Conservation (phyloP, 495 filamentous ascomycete species). For the Amphirosellinia nigrospora region DNA sequence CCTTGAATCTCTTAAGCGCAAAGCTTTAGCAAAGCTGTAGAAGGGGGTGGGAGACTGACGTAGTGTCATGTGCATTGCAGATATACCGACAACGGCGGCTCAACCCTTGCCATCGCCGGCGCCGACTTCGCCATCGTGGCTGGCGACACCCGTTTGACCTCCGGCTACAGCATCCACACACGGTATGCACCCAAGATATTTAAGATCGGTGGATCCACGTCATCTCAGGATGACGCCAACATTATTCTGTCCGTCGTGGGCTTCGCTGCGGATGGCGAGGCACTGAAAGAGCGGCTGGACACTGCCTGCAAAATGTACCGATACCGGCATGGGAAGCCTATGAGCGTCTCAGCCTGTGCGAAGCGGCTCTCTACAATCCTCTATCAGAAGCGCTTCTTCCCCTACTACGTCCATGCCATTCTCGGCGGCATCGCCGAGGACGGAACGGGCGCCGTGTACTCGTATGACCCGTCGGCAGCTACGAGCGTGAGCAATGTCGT, state of each 20-base stretch:
- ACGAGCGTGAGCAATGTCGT: constrained; percentile 94
- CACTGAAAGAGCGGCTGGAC: constrained; percentile 87
- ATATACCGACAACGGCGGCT: constrained; percentile 97
- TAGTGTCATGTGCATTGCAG: constrained; percentile 51
- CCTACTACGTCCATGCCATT: constrained; percentile 94
- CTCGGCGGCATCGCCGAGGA: constrained; percentile 93
- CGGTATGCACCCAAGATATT: constrained; percentile 93
- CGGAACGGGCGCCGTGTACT: constrained; percentile 92
- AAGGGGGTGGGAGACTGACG: constrained; percentile 24
- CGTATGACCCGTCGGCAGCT: constrained; percentile 98
- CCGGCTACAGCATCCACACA: constrained; percentile 98
- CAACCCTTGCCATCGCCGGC: constrained; percentile 92
- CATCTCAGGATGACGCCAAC: constrained; percentile 79
- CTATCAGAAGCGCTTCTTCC: constrained; percentile 97
- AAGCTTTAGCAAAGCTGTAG: background rate
- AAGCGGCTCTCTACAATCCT: constrained; percentile 92
- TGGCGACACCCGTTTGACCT: constrained; percentile 92
- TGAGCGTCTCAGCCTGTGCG: constrained; percentile 91
- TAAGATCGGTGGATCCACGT: constrained; percentile 89
- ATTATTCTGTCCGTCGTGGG: constrained; percentile 93
- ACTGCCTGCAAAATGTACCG: constrained; percentile 95
- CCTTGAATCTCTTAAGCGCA: constrained; percentile 15
- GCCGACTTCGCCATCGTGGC: constrained; percentile 93
- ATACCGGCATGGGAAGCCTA: constrained; percentile 91
- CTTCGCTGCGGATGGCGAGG: constrained; percentile 91